These are phyloP conservation scores for Raphidocelis subcapitata DNA, from an alignment of 139 green algal genomes.

Conservation along the genomic window DNA sequence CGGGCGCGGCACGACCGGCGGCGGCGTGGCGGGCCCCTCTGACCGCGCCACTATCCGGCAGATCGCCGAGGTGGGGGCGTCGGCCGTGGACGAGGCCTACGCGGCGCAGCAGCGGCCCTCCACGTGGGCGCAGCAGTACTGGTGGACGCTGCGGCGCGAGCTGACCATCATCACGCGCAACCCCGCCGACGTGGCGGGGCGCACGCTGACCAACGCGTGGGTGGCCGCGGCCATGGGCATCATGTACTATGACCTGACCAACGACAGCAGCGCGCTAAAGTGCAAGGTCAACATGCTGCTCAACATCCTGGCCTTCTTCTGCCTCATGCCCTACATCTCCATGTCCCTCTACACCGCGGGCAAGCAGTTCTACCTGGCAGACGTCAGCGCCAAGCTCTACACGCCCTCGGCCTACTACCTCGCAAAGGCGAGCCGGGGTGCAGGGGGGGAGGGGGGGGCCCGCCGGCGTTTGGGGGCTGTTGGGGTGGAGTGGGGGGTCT, in stretches of 20 bases:
- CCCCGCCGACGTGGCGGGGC: conserved; percentile 33
- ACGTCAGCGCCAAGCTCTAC: conserved; percentile 31
- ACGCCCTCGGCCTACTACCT: conserved; percentile 34
- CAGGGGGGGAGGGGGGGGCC: no score
- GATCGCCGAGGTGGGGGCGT: no score
- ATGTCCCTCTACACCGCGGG: conserved; percentile 37
- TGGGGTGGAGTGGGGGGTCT: no score
- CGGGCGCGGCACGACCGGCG: no score
- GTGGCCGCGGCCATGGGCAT: conserved; percentile 32
- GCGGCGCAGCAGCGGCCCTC: no score
- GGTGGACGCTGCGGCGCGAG: conserved; percentile 5
- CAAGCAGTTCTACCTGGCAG: conserved; percentile 30
- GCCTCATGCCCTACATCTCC: conserved; percentile 39
- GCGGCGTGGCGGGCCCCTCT: no score
- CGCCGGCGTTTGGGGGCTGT: no score
- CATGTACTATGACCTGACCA: conserved; percentile 24
- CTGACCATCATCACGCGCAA: conserved; percentile 29
- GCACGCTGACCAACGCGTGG: conserved; percentile 33
- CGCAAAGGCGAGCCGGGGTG: no score
- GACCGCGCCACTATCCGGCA: no score
- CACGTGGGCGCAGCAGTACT: conserved; percentile 18
- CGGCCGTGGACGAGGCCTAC: no score
- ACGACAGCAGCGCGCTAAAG: neutral
- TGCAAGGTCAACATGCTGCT: conserved; percentile 31
- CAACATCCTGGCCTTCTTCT: conserved; percentile 25